These are phyloP conservation scores for Arthrobotrys sinensis DNA, from an alignment of 2,329 filamentous ascomycete species.

Conservation along the genomic window DNA sequence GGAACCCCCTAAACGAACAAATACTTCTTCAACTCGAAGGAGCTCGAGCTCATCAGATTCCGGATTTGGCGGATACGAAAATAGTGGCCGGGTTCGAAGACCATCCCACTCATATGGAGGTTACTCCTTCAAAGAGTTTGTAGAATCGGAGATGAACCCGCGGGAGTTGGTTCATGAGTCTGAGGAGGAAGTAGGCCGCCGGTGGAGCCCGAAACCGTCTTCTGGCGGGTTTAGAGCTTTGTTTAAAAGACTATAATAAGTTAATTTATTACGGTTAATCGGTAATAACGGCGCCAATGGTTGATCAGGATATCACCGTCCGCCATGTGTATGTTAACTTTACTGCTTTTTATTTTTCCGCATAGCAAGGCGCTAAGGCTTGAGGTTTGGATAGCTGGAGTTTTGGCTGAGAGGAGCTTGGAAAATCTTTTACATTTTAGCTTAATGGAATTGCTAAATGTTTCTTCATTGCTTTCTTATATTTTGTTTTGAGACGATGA, in stretches of 20 bases:
- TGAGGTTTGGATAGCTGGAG: neutral
- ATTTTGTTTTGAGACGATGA: neutral
- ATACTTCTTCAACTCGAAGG: slow-evolving; percentile 5
- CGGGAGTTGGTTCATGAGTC: neutral
- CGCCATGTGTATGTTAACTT: neutral
- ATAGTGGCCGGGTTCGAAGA: slow-evolving; percentile 16
- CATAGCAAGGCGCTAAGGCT: slow-evolving; percentile 9
- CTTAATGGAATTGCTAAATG: neutral
- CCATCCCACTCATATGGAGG: slow-evolving; percentile 33
- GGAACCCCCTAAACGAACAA: neutral
- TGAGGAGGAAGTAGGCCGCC: neutral
- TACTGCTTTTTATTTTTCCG: neutral
- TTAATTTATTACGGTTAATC: neutral
- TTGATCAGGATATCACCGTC: neutral
- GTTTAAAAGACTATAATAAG: slow-evolving; percentile 13
- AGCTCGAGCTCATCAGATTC: slow-evolving; percentile 8
- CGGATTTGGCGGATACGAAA: slow-evolving; percentile 39
- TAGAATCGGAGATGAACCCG: neutral
- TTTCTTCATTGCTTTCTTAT: too few relatives aligned
- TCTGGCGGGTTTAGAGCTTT: neutral
- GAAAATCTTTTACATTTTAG: neutral
- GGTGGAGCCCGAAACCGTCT: slow-evolving; percentile 10
- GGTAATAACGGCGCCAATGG: neutral
- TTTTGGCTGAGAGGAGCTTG: neutral
- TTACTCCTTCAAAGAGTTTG: slow-evolving; percentile 31